Evolutionary conservation across 106 monocot genomes (phyloP).

Genomic region (Acorus calamus): DNA sequence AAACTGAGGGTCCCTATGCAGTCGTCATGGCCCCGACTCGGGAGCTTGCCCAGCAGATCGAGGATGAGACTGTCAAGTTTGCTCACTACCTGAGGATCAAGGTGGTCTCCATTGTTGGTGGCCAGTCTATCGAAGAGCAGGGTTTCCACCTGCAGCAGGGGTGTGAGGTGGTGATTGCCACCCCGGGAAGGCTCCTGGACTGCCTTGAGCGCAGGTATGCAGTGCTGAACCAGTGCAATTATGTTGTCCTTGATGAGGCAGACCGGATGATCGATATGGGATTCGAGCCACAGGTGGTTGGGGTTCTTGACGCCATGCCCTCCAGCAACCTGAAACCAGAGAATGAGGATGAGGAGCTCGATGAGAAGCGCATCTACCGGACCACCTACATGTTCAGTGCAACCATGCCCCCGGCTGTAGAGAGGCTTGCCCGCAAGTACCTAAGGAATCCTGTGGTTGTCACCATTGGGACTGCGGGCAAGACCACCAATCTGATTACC

Average conservation of each 20-base stretch:
- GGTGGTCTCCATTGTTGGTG: conserved; percentile 96
- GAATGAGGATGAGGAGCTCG: conserved; percentile 93
- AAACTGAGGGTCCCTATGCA: conserved; percentile 91
- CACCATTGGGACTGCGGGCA: conserved; percentile 92
- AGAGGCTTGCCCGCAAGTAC: conserved; percentile 86
- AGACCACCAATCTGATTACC: conserved; percentile 85
- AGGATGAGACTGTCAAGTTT: conserved; percentile 95
- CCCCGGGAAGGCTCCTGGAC: conserved; percentile 80
- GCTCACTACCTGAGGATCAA: conserved; percentile 90
- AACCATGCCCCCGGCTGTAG: conserved; percentile 93
- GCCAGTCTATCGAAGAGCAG: conserved; percentile 97
- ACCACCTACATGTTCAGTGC: conserved; percentile 99
- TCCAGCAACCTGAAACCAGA: conserved; percentile 97
- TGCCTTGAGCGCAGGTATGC: conserved; percentile 90
- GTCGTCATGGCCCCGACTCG: conserved; percentile 98
- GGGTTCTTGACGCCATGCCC: conserved; percentile 99
- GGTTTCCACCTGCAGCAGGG: conserved; percentile 90
- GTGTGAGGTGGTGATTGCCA: conserved; percentile 96
- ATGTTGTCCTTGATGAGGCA: conserved; percentile 99
- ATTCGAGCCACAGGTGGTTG: conserved; percentile 95
- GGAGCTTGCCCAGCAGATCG: conserved; percentile 95
- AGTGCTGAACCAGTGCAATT: conserved; percentile 95
- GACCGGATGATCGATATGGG: conserved; percentile 99
- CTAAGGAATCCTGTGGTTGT: conserved; percentile 93
- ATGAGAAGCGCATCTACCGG: conserved; percentile 89